A percentile compares a stretch with the other conserved stretches of the same genome.
phyloP scores from a whole-genome alignment of 768 basidiomycete species.

The Saitozyma sp. region DNA sequence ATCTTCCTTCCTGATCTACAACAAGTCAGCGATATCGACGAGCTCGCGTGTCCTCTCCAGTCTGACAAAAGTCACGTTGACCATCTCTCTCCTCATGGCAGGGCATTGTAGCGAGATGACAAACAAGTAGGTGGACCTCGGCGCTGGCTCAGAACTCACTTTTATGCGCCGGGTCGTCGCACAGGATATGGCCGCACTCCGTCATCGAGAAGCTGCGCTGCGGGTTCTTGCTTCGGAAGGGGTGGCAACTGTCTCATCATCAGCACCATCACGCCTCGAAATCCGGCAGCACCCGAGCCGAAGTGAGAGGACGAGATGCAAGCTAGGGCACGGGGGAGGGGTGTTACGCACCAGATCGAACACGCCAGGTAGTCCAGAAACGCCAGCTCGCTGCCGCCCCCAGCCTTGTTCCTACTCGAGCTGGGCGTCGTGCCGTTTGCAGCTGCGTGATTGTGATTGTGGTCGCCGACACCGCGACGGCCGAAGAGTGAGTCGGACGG shows the following conservation, averaged over 20 bases:
- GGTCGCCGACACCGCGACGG: neutral
- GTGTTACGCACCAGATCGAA: conserved; percentile 19
- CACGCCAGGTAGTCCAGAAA: conserved; percentile 31
- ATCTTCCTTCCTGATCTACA: conserved; percentile 12
- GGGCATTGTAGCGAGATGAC: neutral
- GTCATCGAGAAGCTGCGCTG: conserved; percentile 27
- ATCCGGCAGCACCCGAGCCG: neutral
- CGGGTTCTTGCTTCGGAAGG: conserved; percentile 6
- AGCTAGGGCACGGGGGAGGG: neutral
- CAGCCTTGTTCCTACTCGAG: neutral
- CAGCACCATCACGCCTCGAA: neutral
- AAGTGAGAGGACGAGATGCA: neutral
- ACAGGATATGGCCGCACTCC: conserved; percentile 24
- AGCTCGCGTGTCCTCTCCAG: too few species aligned
- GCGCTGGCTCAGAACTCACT: conserved; percentile 7
- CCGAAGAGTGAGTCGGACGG: neutral
- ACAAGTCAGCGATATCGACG: too few species aligned
- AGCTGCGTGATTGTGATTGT: neutral
- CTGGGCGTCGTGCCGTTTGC: neutral
- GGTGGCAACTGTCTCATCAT: conserved; percentile 9
- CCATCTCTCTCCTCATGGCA: too few species aligned
- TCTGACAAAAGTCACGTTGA: too few species aligned
- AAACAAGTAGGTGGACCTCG: neutral
- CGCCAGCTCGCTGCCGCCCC: conserved; percentile 5
- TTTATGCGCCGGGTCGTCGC: conserved; percentile 11